Percentiles rank a stretch among this genome's conserved stretches.
phyloP scores from a whole-genome alignment of 495 filamentous ascomycete genomes.

The Pseudotulostoma volvatum region DNA sequence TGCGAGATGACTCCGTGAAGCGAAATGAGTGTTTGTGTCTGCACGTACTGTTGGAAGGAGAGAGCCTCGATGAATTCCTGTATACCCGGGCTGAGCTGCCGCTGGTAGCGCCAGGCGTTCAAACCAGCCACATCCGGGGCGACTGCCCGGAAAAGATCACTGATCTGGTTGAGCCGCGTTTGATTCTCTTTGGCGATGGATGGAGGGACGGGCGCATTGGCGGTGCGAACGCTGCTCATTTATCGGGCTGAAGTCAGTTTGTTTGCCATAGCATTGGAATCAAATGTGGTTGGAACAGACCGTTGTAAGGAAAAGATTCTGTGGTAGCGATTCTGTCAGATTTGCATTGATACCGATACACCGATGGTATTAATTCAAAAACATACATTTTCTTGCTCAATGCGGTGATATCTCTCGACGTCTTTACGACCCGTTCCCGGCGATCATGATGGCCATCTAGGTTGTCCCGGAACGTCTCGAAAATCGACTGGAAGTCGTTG shows the following conservation, averaged over 20 bases:
- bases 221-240: slow-evolving; percentile 47
- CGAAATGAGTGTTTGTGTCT: slow-evolving; percentile 55
- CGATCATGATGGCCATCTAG: slow-evolving; percentile 91
- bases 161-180: slow-evolving; percentile 47
- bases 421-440: slow-evolving; percentile 76
- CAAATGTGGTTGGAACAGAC: slow-evolving; percentile 25
- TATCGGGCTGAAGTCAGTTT: background rate
- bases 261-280: slow-evolving; percentile 1
- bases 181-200: slow-evolving; percentile 48
- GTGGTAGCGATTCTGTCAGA: slow-evolving; percentile 2
- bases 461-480: slow-evolving; percentile 68
- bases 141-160: slow-evolving; percentile 46
- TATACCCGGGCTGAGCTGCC: slow-evolving; percentile 57
- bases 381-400: slow-evolving; percentile 90
- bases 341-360: no score
- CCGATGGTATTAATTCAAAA: background rate
- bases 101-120: slow-evolving; percentile 69
- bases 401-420: slow-evolving; percentile 77
- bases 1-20: slow-evolving; percentile 35
- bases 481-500: slow-evolving; percentile 49
- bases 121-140: slow-evolving; percentile 56
- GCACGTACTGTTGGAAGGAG: slow-evolving; percentile 74
- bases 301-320: slow-evolving; percentile 91
- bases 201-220: slow-evolving; percentile 45
- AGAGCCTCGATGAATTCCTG: slow-evolving; percentile 89